Base-by-base conservation (phyloP, 768 basidiomycete species). In the Lentinula sp. region DNA sequence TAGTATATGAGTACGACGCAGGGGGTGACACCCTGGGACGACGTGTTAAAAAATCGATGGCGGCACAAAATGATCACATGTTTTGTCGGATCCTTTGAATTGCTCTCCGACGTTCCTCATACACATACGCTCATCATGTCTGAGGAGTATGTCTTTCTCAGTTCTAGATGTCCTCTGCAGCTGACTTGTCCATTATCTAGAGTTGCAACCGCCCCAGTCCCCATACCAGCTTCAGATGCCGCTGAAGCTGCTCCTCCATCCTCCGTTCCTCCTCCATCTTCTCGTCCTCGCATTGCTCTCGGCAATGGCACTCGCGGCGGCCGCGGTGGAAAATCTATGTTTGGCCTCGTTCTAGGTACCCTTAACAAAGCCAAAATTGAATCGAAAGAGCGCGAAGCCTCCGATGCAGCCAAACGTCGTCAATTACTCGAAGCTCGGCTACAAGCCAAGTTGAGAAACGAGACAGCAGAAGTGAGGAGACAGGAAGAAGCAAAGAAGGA, bases 401-500 rank as follows among this genome's bases (percentile, higher is more conserved):
- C 90, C 72, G 91, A 93, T 67, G 90, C 91, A 67, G 91, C 90
- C 1, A 91, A 89, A 78, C 92, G 92, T 74, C 79, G 91, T 65
- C 89, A 90, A 65, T 69, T 88, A 70, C 88, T 89, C 70, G 91
- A 93, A 71, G 86, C 90, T 72, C 86, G 90, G 77, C 80, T 93
- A 77, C 90, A 92, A 79, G 80, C 80, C 77, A 93, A 91, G 76
- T 81, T 93, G 64, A 81, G 84, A 71, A 88, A 86, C 81, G 91
- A 93, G 73, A 90, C 87, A 80, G 90, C 90, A 73, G 80, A 86
- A 78, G 90, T 93, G 76, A 85, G 90, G 72, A 81, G 87, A 72
- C 86, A 87, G 66, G 91, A 91, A 79, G 90, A 93, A 74, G 87
- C 86, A 62, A 91, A 91, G 76, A 90, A 90, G 72, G 89, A 91